A percentile compares a stretch with the other conserved stretches of the same genome.
Evolutionary conservation across 2,329 filamentous ascomycete species (phyloP).

Genomic region (Aspergillus sp.): DNA sequence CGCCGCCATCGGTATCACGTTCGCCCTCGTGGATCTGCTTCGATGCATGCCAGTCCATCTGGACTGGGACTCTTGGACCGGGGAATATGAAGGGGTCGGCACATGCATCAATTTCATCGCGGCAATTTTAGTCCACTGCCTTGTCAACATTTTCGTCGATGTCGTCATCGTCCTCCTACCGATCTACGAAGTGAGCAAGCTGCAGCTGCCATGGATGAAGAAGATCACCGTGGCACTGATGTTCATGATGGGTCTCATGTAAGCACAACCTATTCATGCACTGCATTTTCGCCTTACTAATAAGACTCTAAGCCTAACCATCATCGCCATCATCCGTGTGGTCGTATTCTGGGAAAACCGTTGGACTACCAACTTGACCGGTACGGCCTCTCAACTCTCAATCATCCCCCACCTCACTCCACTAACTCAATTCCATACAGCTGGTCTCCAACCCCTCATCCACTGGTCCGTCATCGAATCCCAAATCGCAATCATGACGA

Average conservation of each 20-base stretch:
- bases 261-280: not conserved
- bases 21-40: slow-evolving; percentile 21
- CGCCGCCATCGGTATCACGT: slow-evolving; percentile 22
- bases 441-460: slow-evolving; percentile 28
- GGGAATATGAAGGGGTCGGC: slow-evolving; percentile 10
- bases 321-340: slow-evolving; percentile 30
- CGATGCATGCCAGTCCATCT: slow-evolving; percentile 26
- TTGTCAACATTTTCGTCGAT: slow-evolving; percentile 26
- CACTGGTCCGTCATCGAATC: slow-evolving; percentile 33
- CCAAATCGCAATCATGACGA: slow-evolving; percentile 30
- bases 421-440: not conserved
- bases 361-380: slow-evolving; percentile 24
- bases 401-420: not conserved
- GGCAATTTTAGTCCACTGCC: slow-evolving; percentile 19
- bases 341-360: slow-evolving; percentile 30
- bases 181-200: slow-evolving; percentile 24
- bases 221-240: slow-evolving; percentile 22
- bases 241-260: slow-evolving; percentile 25
- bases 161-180: slow-evolving; percentile 25
- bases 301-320: slow-evolving; percentile 17
- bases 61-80: slow-evolving; percentile 24
- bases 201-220: slow-evolving; percentile 20
- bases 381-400: not conserved
- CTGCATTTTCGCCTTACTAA: not conserved
- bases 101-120: slow-evolving; percentile 24